Base-by-base conservation (phyloP, 176 grass and related monocot genomes). In the Triticum dicoccoides region DNA sequence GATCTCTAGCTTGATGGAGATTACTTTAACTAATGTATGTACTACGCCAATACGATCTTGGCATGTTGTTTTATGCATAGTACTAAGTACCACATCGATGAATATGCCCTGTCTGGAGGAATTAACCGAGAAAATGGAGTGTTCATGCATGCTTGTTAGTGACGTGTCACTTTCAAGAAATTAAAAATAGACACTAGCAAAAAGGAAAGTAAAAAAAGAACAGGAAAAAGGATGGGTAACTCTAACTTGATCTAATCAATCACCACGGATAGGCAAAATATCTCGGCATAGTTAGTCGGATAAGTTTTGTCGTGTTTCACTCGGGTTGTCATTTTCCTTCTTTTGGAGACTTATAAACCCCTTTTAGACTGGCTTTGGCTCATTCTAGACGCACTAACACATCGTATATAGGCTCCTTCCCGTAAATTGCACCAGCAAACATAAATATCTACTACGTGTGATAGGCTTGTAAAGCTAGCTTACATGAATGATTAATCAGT, bases 321-420 rank as follows among this genome's bases (percentile, higher is more conserved):
- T 42, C 41, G 33, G 1, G 24, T 44, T 0, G 24, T 68, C 61
- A 4, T 80, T 78, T 85, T 78, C 30, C 21, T 78, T 42, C 69
- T 42, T 85, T 25, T 76, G 68, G 69, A 85, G 69, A 85, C 5
- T 8, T 32, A 41, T 32, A 41, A 3, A 9, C 17, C 44, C 11
- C 45, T 85, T 85, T 51, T 18, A 47, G 61, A 59, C 78, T 20
- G 52, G 49, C 44, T 41, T 11, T 80, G 0, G 77, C 13, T 77
- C 34, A 30, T 89, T 86, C 78, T 82, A 76, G 83, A 69, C 65
- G 68, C 58, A 80, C 63, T 39, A 9, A 11, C 25, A 61, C 58
- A 80, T 76, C 39, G 68, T 27, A 27, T 9, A 18, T n/a, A 45
- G 24, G 0, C 37, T 38, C 7, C 9, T 11, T 42, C 41, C 41